Percentiles rank a stretch among this genome's conserved stretches.
Conservation (phyloP, 768 basidiomycete species). For the Kwoniella pini region DNA sequence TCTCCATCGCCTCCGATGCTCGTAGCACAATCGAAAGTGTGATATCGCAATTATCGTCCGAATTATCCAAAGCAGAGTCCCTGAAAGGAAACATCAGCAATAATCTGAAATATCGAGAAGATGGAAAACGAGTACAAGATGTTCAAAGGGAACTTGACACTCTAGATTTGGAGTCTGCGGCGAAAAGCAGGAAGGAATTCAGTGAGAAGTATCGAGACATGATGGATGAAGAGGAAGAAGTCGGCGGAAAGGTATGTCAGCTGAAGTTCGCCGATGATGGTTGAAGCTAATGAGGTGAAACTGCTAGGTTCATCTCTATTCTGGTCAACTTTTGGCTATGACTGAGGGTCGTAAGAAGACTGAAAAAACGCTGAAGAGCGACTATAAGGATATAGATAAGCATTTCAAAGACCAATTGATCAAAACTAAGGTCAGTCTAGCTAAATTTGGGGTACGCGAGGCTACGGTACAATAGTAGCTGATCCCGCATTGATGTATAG, state of each 20-base stretch:
- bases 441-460: neutral
- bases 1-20: constrained; percentile 57
- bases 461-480: neutral
- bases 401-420: constrained; percentile 87
- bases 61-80: constrained; percentile 58
- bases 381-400: constrained; percentile 83
- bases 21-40: constrained; percentile 49
- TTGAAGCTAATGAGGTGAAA: too few relatives aligned
- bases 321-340: constrained; percentile 77
- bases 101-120: constrained; percentile 75
- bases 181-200: constrained; percentile 79
- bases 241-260: constrained; percentile 18
- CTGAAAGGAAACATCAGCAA: constrained; percentile 59
- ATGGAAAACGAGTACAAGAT: constrained; percentile 66
- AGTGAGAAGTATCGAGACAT: constrained; percentile 73
- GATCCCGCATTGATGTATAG: constrained; percentile 56
- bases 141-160: constrained; percentile 71
- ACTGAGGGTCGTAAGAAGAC: constrained; percentile 66
- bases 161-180: constrained; percentile 81
- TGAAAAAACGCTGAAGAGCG: constrained; percentile 68
- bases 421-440: constrained; percentile 76
- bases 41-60: constrained; percentile 68
- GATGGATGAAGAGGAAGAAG: constrained; percentile 40
- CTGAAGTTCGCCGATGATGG: too few relatives aligned
- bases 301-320: constrained; percentile 68